Evolutionary conservation across 805 yeast species (phyloP).

Genomic region (Tanozyma kutaoensis): DNA sequence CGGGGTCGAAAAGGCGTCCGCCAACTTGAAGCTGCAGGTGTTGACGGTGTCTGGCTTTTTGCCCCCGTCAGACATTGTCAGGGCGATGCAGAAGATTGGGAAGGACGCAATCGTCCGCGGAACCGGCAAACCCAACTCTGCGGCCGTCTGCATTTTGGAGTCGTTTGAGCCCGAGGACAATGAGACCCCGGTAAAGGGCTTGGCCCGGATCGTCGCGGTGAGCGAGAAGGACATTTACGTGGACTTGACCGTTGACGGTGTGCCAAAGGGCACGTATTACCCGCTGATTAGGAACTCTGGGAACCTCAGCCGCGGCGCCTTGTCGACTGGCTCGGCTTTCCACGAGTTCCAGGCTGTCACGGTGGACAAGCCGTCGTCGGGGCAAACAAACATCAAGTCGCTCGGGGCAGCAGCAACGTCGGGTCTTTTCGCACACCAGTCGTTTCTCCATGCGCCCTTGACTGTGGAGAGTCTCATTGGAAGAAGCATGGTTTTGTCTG

Average conservation of each 20-base stretch:
- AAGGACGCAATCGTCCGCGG: constrained; percentile 89
- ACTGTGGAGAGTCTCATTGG: constrained; percentile 56
- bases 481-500: constrained; percentile 42
- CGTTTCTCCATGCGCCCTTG: constrained; percentile 28
- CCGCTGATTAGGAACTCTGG: constrained; percentile 64
- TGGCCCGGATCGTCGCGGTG: constrained; percentile 72
- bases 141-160: constrained; percentile 86
- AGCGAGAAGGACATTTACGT: constrained; percentile 41
- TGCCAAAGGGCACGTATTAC: constrained; percentile 50
- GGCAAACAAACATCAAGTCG: constrained; percentile 16
- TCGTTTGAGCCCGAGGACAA: constrained; percentile 38
- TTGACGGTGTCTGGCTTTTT: constrained; percentile 57
- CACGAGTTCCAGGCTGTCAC: constrained; percentile 30
- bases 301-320: constrained; percentile 61
- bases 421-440: constrained; percentile 18
- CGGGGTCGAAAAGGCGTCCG: constrained; percentile 37
- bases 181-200: constrained; percentile 61
- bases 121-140: constrained; percentile 73
- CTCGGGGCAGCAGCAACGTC: constrained; percentile 16
- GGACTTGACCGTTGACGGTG: constrained; percentile 70
- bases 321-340: constrained; percentile 45
- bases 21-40: constrained; percentile 45
- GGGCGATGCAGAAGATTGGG: constrained; percentile 59
- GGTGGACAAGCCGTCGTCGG: constrained; percentile 12
- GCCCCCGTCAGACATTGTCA: constrained; percentile 67